Percentiles rank a stretch among this genome's conserved stretches.
Evolutionary conservation across 257 asterid species (phyloP).

Genomic region (Craterostigma plantagineum): DNA sequence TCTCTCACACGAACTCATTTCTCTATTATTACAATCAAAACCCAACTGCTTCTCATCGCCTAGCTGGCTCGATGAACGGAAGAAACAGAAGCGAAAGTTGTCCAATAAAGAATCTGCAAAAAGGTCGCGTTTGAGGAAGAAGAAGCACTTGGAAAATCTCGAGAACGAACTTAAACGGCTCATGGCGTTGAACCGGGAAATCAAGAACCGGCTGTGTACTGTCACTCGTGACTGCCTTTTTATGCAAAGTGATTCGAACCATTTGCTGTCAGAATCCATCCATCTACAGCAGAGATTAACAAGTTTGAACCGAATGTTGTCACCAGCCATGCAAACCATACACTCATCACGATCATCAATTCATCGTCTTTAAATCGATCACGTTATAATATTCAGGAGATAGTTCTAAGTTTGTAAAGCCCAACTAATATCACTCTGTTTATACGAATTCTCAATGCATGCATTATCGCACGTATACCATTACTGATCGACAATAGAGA

Average conservation of each 20-base stretch:
- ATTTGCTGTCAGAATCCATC: neutral
- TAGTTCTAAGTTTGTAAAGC: no score
- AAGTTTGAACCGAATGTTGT: neutral
- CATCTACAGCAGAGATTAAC: neutral
- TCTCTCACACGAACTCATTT: neutral
- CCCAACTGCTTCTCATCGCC: neutral
- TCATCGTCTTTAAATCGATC: no score
- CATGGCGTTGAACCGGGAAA: neutral
- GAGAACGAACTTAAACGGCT: neutral
- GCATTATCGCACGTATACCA: no score
- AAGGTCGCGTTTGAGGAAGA: conserved; percentile 3
- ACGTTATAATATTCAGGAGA: no score
- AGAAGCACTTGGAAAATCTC: neutral
- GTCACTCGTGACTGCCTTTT: neutral
- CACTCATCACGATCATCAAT: neutral
- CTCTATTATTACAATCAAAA: neutral
- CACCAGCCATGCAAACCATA: neutral
- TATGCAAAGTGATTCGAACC: neutral
- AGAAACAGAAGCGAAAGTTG: neutral
- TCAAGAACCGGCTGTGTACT: neutral
- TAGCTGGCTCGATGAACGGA: neutral
- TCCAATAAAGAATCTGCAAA: conserved; percentile 1
- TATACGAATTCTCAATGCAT: no score
- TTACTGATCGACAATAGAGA: no score
- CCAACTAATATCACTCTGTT: no score